A percentile compares a stretch with the other conserved stretches of the same genome.
phyloP scores from a whole-genome alignment of 2,329 filamentous ascomycete species.

The Stachybotrys elegans region DNA sequence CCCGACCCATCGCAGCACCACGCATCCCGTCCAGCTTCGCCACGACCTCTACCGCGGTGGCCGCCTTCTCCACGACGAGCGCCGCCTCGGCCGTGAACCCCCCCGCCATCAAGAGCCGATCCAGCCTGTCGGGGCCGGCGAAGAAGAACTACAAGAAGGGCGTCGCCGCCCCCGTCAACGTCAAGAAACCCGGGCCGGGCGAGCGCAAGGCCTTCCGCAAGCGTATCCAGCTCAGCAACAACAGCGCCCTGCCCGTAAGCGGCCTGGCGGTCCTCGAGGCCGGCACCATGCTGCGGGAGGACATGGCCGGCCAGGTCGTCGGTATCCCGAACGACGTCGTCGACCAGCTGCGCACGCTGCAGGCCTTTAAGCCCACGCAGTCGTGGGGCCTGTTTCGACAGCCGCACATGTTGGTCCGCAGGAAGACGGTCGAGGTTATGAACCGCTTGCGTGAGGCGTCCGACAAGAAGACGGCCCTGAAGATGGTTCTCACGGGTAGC shows the following conservation, averaged over 20 bases:
- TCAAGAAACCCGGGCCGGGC: slow-evolving; percentile 61
- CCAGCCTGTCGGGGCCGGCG: slow-evolving; percentile 29
- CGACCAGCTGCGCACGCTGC: slow-evolving; percentile 74
- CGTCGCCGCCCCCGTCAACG: slow-evolving; percentile 33
- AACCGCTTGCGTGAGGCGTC: slow-evolving; percentile 54
- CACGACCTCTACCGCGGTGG: slow-evolving; percentile 30
- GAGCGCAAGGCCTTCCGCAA: slow-evolving; percentile 86
- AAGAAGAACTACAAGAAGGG: slow-evolving; percentile 51
- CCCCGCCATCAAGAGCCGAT: slow-evolving; percentile 28
- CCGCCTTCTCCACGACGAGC: slow-evolving; percentile 37
- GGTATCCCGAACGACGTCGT: slow-evolving; percentile 64
- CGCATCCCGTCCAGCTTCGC: slow-evolving; percentile 25
- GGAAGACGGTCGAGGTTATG: slow-evolving; percentile 72
- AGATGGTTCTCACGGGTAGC: slow-evolving; percentile 68
- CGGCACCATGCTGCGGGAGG: slow-evolving; percentile 47
- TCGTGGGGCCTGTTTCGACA: slow-evolving; percentile 81
- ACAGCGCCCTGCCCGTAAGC: slow-evolving; percentile 77
- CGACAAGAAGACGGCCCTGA: slow-evolving; percentile 46
- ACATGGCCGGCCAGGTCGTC: slow-evolving; percentile 61
- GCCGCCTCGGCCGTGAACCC: slow-evolving; percentile 22
- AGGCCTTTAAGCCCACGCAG: slow-evolving; percentile 89
- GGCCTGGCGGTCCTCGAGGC: slow-evolving; percentile 58
- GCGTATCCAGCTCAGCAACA: slow-evolving; percentile 87
- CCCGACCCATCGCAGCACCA: slow-evolving; percentile 24
- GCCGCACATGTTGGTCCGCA: slow-evolving; percentile 72